Evolutionary conservation across 345 rosid genomes (phyloP).

Genomic region (Melaleuca quinquenervia): DNA sequence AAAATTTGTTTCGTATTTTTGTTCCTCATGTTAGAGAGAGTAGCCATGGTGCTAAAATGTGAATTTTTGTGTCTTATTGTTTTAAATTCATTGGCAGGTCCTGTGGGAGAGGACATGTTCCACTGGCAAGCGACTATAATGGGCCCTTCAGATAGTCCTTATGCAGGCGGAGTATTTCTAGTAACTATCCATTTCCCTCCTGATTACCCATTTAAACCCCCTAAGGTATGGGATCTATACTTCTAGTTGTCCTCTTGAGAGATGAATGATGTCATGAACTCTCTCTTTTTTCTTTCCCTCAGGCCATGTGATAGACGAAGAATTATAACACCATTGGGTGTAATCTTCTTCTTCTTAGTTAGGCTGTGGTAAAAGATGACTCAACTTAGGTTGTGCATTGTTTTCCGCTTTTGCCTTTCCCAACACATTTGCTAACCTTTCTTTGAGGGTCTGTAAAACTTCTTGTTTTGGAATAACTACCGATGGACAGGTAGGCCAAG

Average conservation of each 20-base stretch:
- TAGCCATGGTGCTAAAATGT: neutral
- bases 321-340: neutral
- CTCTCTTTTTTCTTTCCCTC: neutral
- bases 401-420: neutral
- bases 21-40: neutral
- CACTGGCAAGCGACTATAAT: conserved; percentile 31
- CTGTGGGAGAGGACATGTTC: conserved; percentile 28
- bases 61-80: neutral
- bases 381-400: neutral
- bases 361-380: neutral
- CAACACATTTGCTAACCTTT: neutral
- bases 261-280: neutral
- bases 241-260: neutral
- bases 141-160: conserved; percentile 29
- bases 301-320: neutral
- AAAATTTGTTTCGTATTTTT: neutral
- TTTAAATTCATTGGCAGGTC: conserved; percentile 9
- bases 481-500: neutral
- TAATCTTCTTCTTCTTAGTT: neutral
- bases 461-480: neutral
- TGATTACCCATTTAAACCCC: conserved; percentile 28
- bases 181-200: conserved; percentile 29
- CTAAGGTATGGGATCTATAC: conserved; percentile 9
- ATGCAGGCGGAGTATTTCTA: conserved; percentile 21
- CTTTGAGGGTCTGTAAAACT: neutral